Conservation (phyloP, 73 alveolate genomes). For the Tetrahymena borealis region DNA sequence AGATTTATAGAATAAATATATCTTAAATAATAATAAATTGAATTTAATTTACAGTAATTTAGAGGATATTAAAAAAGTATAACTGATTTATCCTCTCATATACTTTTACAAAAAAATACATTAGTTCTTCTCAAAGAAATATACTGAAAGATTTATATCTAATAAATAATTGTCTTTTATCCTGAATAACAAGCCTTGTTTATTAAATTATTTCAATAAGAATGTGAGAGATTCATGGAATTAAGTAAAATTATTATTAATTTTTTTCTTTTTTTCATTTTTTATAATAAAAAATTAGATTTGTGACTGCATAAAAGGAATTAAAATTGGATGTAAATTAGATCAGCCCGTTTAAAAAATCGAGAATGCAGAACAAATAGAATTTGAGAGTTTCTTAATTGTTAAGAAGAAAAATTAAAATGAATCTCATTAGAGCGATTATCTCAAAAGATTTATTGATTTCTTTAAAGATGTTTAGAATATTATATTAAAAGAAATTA, state of each 20-base stretch:
- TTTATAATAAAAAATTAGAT: not conserved
- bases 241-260: not conserved
- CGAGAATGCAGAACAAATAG: not conserved
- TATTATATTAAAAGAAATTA: not conserved
- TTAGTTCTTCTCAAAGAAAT: not conserved
- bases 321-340: not conserved
- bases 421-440: not conserved
- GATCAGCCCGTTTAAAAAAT: not conserved
- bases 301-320: not conserved
- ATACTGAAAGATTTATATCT: not conserved
- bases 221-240: not conserved
- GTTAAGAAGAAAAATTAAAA: not conserved
- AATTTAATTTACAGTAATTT: not conserved
- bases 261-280: not conserved
- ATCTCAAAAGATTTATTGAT: not conserved
- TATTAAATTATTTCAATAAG: not conserved
- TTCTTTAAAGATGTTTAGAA: not conserved
- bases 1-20: not conserved
- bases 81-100: not conserved
- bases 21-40: not conserved
- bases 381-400: not conserved
- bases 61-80: not conserved
- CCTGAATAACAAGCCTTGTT: not conserved
- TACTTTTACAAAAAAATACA: not conserved
- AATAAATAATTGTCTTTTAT: not conserved